These are phyloP conservation scores for Firmiana major DNA, from an alignment of 345 rosid genomes.

Conservation along the genomic window DNA sequence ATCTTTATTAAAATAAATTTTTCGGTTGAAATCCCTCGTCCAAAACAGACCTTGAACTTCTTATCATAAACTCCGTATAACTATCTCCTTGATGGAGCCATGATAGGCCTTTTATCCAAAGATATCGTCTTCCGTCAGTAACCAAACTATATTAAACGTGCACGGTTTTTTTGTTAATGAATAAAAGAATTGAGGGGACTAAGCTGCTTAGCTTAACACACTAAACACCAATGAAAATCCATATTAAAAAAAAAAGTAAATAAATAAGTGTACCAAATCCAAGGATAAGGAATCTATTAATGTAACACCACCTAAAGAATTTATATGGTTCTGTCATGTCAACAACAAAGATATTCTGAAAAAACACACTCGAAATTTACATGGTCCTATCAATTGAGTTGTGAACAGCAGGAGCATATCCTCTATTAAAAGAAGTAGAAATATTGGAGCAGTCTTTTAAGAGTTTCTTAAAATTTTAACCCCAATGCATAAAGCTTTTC, in stretches of 20 bases:
- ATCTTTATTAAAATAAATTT: too few relatives aligned
- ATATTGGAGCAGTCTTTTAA: too few relatives aligned
- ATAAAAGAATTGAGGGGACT: background rate
- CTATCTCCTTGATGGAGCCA: conserved; percentile 17
- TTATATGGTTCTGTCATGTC: background rate
- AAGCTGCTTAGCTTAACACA: background rate
- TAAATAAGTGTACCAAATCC: too few relatives aligned
- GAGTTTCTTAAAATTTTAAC: too few relatives aligned
- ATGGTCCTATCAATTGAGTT: background rate
- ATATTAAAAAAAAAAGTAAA: too few relatives aligned
- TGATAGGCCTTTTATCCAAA: conserved; percentile 9
- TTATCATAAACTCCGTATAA: conserved; percentile 22
- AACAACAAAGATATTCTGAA: background rate
- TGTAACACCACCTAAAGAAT: background rate
- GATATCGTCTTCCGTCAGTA: conserved; percentile 9
- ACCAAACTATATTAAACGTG: conserved; percentile 19
- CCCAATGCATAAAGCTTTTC: too few relatives aligned
- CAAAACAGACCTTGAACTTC: too few relatives aligned
- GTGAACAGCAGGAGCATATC: background rate
- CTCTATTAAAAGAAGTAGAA: too few relatives aligned
- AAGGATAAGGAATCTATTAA: too few relatives aligned
- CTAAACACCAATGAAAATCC: too few relatives aligned
- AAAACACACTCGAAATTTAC: background rate
- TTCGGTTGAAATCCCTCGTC: too few relatives aligned
- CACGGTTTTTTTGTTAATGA: conserved; percentile 17